These are phyloP conservation scores for Geotrichum candidum DNA, from an alignment of 1,139 yeast genomes.

Conservation along the genomic window DNA sequence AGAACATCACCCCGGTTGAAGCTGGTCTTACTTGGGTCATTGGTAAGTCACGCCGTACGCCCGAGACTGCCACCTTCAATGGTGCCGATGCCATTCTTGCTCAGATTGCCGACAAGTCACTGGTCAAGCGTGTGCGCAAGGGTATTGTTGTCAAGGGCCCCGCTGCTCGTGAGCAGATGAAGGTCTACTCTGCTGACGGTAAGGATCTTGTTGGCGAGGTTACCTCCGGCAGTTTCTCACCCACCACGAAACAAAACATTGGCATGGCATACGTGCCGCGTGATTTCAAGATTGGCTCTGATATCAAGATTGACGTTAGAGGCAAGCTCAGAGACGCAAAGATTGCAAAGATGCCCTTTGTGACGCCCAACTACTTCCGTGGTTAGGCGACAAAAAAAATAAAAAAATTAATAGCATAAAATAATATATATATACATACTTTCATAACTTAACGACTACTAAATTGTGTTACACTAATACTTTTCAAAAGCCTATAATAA, in stretches of 20 bases:
- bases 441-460: background rate
- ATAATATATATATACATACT: background rate
- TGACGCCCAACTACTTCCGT: slow-evolving; percentile 62
- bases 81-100: slow-evolving; percentile 66
- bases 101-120: slow-evolving; percentile 62
- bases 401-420: background rate
- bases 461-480: background rate
- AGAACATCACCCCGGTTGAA: slow-evolving; percentile 78
- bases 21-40: slow-evolving; percentile 86
- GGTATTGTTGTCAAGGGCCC: slow-evolving; percentile 79
- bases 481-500: no score
- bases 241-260: slow-evolving; percentile 69
- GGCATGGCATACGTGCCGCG: slow-evolving; percentile 87
- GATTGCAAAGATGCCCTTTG: slow-evolving; percentile 79
- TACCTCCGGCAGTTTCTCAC: slow-evolving; percentile 89
- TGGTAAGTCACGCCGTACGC: slow-evolving; percentile 66
- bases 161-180: slow-evolving; percentile 83
- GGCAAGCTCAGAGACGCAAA: slow-evolving; percentile 74
- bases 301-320: slow-evolving; percentile 68
- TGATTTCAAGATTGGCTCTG: slow-evolving; percentile 68
- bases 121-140: slow-evolving; percentile 59
- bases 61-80: slow-evolving; percentile 52
- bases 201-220: slow-evolving; percentile 61
- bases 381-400: slow-evolving; percentile 1
- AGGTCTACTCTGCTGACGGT: slow-evolving; percentile 50